Evolutionary conservation across 2,329 filamentous ascomycete species (phyloP), one percentile per base, ranked within the genome.

Genomic region (Eutypella sp.): DNA sequence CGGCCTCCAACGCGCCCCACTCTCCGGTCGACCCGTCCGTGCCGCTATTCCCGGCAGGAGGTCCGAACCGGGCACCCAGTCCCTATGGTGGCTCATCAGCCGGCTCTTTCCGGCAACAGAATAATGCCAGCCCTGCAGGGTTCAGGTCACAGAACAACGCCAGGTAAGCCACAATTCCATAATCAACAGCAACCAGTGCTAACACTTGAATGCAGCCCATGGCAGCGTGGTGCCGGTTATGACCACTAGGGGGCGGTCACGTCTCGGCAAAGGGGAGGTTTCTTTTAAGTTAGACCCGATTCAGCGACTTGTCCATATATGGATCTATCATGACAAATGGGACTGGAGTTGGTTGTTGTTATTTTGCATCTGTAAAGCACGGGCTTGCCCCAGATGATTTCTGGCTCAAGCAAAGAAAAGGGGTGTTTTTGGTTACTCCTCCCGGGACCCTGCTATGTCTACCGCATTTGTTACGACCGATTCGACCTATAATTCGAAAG

Each of bases 181-280:
- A 15, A 16, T 11, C 29, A 37, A 45, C 37, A 23, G 42, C 37
- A 9, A n/a, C n/a, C n/a, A n/a, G n/a, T 22, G 48, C 59, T 62
- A 52, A 65, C 53, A 20, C 24, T 40, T 39, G 36, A 42, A n/a
- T n/a, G 18, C 53, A 78, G 74, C 63, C 74, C 74, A 51, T 79
- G 75, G 75, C 75, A 79, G 64, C 72, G 75, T 54, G 75, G 75
- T 55, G 75, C 75, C 45, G 75, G 75, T 50, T 79, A 79, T 59
- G 75, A 79, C 40, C 66, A 72, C 60, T 72, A 69, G 52, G 50
- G 39, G 40, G 45, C 44, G 55, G 45, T 49, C 45, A 37, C 54
- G 25, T 50, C 52, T 39, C 52, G 49, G 38, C 48, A 52, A 23
- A 53, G 47, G 40, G 53, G 52, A 48, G 47, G 53, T 29, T 61